Evolutionary conservation across 345 rosid genomes (phyloP), one percentile per base, ranked within the genome.

Genomic region (Eutrema heterophyllum): DNA sequence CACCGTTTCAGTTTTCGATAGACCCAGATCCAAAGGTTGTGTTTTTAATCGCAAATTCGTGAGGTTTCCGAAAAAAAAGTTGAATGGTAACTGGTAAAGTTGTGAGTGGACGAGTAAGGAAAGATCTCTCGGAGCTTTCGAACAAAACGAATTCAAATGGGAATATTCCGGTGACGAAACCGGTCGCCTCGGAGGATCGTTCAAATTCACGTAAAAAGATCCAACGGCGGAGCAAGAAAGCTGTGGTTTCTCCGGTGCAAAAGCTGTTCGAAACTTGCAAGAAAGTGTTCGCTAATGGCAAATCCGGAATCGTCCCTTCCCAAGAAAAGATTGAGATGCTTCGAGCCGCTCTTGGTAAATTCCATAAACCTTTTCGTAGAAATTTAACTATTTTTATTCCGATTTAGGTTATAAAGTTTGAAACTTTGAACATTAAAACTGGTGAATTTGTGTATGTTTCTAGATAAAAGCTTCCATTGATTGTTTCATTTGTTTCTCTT

Each of bases 251-350:
- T 65, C 86, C 86, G 6, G 86, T 90, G 29, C 99, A 90, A 85
- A 84, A 68, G 81, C 86, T 95, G 14, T 87, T 74, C 64, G 81
- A 89, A 35, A 83, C 92, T 60, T 95, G 99, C 84, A 84, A 70
- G 79, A 86, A 87, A 36, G 98, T 95, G 3, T 95, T 90, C 75
- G 78, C 87, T 57, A 35, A 8, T 43, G 14, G 78, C 54, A 81
- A 82, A 18, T 9, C 88, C 4, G 93, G 87, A 68, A 49, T 77
- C 74, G 83, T 90, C 36, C 98, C 99, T 6, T 73, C 88, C 2
- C 83, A 79, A 3, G 87, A 83, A 15, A 68, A 86, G 26, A 85
- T 95, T 61, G 75, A 84, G 41, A 78, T 79, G 80, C 84, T 95
- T 14, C 86, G 79, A 35, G 64, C 85, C 5, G 91, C 88, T 83